phyloP scores from a whole-genome alignment of 345 rosid genomes.

The Hibiscus syriacus region DNA sequence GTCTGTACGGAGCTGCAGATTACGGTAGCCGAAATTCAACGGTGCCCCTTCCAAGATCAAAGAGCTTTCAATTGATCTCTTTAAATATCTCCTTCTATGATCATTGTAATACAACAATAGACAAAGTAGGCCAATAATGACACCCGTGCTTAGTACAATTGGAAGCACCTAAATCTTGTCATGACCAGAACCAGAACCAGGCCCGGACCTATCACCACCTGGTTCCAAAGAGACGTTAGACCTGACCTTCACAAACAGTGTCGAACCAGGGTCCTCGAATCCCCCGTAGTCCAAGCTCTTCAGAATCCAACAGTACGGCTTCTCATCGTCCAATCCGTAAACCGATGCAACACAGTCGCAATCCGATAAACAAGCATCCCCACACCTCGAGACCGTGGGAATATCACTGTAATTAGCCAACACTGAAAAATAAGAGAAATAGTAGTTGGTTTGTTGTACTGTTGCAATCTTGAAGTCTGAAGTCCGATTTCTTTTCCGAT shows the following conservation, averaged over 20 bases:
- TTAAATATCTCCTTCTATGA: slow-evolving; percentile 44
- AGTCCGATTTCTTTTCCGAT: slow-evolving; percentile 21
- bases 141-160: slow-evolving; percentile 47
- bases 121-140: slow-evolving; percentile 56
- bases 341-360: slow-evolving; percentile 88
- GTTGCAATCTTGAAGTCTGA: slow-evolving; percentile 38
- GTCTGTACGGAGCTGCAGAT: slow-evolving; percentile 53
- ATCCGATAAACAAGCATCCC: slow-evolving; percentile 63
- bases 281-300: slow-evolving; percentile 79
- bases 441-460: slow-evolving; percentile 72
- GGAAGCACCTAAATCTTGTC: slow-evolving; percentile 54
- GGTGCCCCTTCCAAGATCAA: slow-evolving; percentile 60
- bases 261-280: slow-evolving; percentile 65
- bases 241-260: slow-evolving; percentile 59
- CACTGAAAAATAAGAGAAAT: slow-evolving; percentile 54
- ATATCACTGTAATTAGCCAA: slow-evolving; percentile 63
- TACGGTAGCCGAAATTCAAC: slow-evolving; percentile 56
- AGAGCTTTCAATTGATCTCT: slow-evolving; percentile 43
- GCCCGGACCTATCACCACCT: slow-evolving; percentile 5
- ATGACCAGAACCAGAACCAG: slow-evolving; percentile 8
- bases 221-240: slow-evolving; percentile 34
- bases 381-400: slow-evolving; percentile 45
- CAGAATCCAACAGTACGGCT: slow-evolving; percentile 82
- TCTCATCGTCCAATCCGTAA: slow-evolving; percentile 79
- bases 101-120: slow-evolving; percentile 54